A percentile compares a stretch with the other conserved stretches of the same genome.
Evolutionary conservation across 2,329 filamentous ascomycete genomes (phyloP).

Genomic region (Botrytis medusae): DNA sequence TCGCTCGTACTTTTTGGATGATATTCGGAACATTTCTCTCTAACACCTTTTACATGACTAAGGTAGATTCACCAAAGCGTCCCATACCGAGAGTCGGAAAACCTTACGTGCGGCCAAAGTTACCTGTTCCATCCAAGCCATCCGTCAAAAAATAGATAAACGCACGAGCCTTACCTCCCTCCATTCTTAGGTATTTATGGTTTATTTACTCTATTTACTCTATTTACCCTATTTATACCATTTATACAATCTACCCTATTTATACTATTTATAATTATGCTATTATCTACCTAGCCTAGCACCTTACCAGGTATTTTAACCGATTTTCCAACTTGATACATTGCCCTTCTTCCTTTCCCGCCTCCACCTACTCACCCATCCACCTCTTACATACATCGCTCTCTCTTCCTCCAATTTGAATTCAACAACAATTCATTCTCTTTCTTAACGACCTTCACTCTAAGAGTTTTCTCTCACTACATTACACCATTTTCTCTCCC

Average conservation of each 20-base stretch:
- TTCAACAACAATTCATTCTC: not conserved
- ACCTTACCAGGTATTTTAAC: not conserved
- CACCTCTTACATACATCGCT: not conserved
- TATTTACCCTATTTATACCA: not conserved
- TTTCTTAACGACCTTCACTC: not conserved
- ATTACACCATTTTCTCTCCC: not conserved
- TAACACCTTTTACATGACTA: not conserved
- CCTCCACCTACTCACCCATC: slow-evolving; percentile 27
- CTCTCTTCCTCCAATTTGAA: not conserved
- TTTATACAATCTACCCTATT: not conserved
- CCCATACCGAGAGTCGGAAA: not conserved
- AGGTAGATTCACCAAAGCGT: not conserved
- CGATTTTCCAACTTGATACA: slow-evolving; percentile 1
- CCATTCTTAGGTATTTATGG: too few species aligned
- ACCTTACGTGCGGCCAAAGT: not conserved
- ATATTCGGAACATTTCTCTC: not conserved
- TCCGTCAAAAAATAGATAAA: not conserved
- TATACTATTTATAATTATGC: not conserved
- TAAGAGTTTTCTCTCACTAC: not conserved
- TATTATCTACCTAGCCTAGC: not conserved
- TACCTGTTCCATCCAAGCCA: not conserved
- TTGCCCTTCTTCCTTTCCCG: slow-evolving; percentile 20
- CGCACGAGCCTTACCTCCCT: not conserved
- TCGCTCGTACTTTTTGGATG: not conserved
- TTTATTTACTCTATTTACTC: not conserved